Conservation (phyloP, 1,284 basidiomycete species). For the Phellopilus nigrolimitatus region DNA sequence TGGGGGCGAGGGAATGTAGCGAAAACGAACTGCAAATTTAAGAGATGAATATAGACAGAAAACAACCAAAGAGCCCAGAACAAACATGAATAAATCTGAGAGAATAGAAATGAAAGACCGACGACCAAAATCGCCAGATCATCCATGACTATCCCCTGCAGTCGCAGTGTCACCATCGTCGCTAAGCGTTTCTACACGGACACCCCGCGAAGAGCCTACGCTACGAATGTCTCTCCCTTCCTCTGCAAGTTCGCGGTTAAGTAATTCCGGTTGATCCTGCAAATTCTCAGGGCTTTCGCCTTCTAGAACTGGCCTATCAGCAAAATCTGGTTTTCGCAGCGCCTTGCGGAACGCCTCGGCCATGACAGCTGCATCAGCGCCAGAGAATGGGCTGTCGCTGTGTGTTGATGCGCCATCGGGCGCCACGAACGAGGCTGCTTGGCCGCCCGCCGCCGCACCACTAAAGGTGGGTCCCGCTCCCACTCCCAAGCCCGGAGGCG, state of each 20-base stretch:
- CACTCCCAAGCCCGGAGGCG: conserved; percentile 28
- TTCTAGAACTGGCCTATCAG: conserved; percentile 60
- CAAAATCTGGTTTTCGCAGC: conserved; percentile 79
- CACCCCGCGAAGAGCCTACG: conserved; percentile 70
- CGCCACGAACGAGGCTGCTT: conserved; percentile 43
- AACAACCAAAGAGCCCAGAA: conserved; percentile 2
- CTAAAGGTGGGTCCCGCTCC: conserved; percentile 28
- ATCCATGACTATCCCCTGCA: conserved; percentile 13
- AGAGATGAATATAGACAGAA: conserved; percentile 1
- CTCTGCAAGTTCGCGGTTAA: conserved; percentile 71
- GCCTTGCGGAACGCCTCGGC: conserved; percentile 82
- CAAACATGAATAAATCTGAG: not conserved
- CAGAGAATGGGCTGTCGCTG: conserved; percentile 63
- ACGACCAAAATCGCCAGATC: not conserved
- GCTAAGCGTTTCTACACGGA: conserved; percentile 60
- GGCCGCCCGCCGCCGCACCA: conserved; percentile 31
- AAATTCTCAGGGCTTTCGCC: conserved; percentile 50
- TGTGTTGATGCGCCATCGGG: conserved; percentile 64
- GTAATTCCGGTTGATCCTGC: conserved; percentile 40
- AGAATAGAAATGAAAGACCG: not conserved
- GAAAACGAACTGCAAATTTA: not conserved
- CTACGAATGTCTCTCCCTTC: conserved; percentile 79
- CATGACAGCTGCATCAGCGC: conserved; percentile 82
- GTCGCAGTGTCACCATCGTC: conserved; percentile 11
- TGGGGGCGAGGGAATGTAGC: not conserved